phyloP scores from a whole-genome alignment of 1,284 basidiomycete species.

The Marasmius oreades region DNA sequence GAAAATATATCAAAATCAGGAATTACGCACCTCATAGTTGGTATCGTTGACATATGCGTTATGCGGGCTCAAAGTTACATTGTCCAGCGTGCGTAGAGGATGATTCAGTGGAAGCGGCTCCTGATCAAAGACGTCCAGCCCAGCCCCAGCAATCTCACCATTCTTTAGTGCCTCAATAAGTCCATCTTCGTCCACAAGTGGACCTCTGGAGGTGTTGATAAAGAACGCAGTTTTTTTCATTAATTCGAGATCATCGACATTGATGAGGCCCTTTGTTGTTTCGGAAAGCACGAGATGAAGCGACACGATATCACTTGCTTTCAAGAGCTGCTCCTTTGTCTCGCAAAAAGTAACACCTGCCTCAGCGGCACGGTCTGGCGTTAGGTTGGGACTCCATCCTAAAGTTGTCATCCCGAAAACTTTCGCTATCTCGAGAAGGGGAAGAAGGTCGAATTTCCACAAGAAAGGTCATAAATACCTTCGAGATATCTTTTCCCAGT shows the following conservation, averaged over 20 bases:
- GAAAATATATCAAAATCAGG: neutral
- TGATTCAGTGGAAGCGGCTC: conserved; percentile 61
- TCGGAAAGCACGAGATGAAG: conserved; percentile 57
- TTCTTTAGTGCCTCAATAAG: conserved; percentile 47
- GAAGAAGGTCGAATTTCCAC: neutral
- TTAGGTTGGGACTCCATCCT: conserved; percentile 65
- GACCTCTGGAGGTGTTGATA: conserved; percentile 63
- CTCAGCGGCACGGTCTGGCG: conserved; percentile 46
- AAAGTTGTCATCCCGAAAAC: conserved; percentile 57
- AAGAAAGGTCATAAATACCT: conserved; percentile 27
- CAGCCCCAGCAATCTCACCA: conserved; percentile 50
- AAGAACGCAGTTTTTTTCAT: conserved; percentile 57
- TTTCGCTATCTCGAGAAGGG: conserved; percentile 44
- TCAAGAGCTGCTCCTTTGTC: conserved; percentile 51
- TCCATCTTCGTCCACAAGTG: conserved; percentile 53
- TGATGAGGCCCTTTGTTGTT: conserved; percentile 45
- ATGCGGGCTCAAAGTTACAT: conserved; percentile 59
- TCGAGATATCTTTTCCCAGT: conserved; percentile 46
- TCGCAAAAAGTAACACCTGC: conserved; percentile 46
- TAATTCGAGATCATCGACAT: conserved; percentile 39
- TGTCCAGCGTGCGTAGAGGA: conserved; percentile 44
- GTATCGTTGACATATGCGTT: conserved; percentile 54
- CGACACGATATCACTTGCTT: conserved; percentile 54
- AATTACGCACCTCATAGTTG: conserved; percentile 39
- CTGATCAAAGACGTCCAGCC: conserved; percentile 56